A percentile compares a stretch with the other conserved stretches of the same genome.
Conservation (phyloP, 2,329 filamentous ascomycete species). For the Nigrograna mackinnonii region DNA sequence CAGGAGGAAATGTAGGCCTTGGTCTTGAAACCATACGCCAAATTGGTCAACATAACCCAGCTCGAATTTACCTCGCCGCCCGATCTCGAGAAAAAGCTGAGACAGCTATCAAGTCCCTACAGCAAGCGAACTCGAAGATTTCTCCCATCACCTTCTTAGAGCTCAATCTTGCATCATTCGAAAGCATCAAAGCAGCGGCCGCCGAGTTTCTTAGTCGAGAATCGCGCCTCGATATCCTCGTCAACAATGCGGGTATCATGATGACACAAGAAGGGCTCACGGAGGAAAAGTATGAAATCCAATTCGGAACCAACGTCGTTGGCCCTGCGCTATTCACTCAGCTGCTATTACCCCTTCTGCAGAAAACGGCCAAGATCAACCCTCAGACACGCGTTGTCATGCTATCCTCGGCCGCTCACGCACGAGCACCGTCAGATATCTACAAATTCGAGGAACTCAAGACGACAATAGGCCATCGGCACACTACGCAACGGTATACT, state of each 20-base stretch:
- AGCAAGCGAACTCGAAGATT: neutral
- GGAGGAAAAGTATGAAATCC: conserved; percentile 27
- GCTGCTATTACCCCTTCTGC: conserved; percentile 40
- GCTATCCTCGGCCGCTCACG: neutral
- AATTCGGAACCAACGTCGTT: conserved; percentile 46
- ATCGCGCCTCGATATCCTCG: conserved; percentile 46
- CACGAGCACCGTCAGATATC: neutral
- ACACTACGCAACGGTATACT: neutral
- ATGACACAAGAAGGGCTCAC: conserved; percentile 26
- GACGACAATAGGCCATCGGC: neutral
- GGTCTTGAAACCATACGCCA: neutral
- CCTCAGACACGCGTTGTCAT: neutral
- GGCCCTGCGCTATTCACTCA: conserved; percentile 46
- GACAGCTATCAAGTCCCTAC: neutral
- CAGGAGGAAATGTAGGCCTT: neutral
- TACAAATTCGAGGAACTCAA: neutral
- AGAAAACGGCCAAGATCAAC: conserved; percentile 27
- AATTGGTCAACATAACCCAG: neutral
- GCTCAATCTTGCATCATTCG: conserved; percentile 48
- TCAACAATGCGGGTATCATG: conserved; percentile 41
- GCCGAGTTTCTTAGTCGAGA: conserved; percentile 43
- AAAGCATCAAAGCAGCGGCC: conserved; percentile 38
- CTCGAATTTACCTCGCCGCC: neutral
- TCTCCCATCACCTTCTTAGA: conserved; percentile 22
- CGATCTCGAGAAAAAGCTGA: neutral